Conservation (phyloP, 345 rosid genomes). For the Salix caprea region DNA sequence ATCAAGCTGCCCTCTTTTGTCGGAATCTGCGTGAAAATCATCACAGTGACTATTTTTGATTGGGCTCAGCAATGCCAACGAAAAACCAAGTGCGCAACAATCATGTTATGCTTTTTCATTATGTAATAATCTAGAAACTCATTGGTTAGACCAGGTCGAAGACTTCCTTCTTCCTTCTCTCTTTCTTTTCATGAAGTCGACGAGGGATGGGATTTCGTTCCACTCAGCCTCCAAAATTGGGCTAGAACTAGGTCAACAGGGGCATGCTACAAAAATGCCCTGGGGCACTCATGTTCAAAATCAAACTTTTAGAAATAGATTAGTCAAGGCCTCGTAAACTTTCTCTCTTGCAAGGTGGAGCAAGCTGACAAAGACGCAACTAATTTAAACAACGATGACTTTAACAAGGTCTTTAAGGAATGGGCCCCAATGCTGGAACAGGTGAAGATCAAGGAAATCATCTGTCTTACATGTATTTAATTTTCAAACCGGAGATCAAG, state of each 20-base stretch:
- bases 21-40: slow-evolving; percentile 42
- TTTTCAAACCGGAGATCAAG: not conserved
- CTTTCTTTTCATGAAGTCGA: too few species aligned
- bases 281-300: not conserved
- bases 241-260: slow-evolving; percentile 16
- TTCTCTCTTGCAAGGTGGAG: not conserved
- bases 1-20: slow-evolving; percentile 47
- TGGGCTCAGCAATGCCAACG: not conserved
- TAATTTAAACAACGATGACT: not conserved
- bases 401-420: not conserved
- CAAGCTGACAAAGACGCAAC: not conserved
- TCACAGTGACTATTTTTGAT: not conserved
- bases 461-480: not conserved
- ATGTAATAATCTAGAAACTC: slow-evolving; percentile 4
- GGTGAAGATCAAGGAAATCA: not conserved
- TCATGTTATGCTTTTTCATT: not conserved
- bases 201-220: not conserved
- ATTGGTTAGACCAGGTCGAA: slow-evolving; percentile 2
- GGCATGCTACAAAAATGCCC: not conserved
- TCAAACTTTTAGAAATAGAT: not conserved
- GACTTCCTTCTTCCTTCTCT: not conserved
- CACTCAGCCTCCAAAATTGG: not conserved
- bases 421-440: not conserved
- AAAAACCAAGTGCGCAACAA: too few species aligned
- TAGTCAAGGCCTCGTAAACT: slow-evolving; percentile 1